Percentiles rank a stretch among this genome's conserved stretches.
Conservation (phyloP, 1,284 basidiomycete species). For the Entoloma clypeatum region DNA sequence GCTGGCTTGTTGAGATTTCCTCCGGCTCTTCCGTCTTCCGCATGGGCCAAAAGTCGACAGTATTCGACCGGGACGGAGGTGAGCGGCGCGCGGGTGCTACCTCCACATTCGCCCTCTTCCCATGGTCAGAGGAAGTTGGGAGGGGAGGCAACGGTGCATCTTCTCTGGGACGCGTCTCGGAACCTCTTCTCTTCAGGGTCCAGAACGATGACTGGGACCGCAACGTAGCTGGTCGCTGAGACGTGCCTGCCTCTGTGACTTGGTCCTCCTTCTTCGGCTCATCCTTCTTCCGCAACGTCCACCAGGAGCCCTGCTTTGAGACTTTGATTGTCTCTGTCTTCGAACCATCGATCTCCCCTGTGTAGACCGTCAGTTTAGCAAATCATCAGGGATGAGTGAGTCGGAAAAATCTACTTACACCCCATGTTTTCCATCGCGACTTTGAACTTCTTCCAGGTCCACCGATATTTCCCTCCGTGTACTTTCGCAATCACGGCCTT, state of each 20-base stretch:
- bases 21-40: slow-evolving; percentile 26
- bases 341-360: slow-evolving; percentile 58
- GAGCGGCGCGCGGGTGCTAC: slow-evolving; percentile 1
- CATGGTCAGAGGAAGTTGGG: slow-evolving; percentile 7
- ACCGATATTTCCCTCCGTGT: slow-evolving; percentile 68
- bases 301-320: slow-evolving; percentile 55
- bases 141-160: slow-evolving; percentile 5
- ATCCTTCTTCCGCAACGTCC: slow-evolving; percentile 51
- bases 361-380: slow-evolving; percentile 5
- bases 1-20: slow-evolving; percentile 18
- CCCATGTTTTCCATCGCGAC: slow-evolving; percentile 75
- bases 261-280: slow-evolving; percentile 28
- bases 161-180: slow-evolving; percentile 8
- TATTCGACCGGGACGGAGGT: slow-evolving; percentile 11
- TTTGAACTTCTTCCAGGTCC: slow-evolving; percentile 78
- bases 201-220: slow-evolving; percentile 13
- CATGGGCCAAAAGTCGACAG: slow-evolving; percentile 25
- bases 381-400: background rate
- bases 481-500: slow-evolving; percentile 69
- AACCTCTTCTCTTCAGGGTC: slow-evolving; percentile 11
- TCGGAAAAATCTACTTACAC: slow-evolving; percentile 47
- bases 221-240: slow-evolving; percentile 13
- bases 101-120: slow-evolving; percentile 8
- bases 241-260: slow-evolving; percentile 15
- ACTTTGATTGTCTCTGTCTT: slow-evolving; percentile 60